Evolutionary conservation across 1,284 basidiomycete species (phyloP).

Genomic region (Inonotus obliquus): DNA sequence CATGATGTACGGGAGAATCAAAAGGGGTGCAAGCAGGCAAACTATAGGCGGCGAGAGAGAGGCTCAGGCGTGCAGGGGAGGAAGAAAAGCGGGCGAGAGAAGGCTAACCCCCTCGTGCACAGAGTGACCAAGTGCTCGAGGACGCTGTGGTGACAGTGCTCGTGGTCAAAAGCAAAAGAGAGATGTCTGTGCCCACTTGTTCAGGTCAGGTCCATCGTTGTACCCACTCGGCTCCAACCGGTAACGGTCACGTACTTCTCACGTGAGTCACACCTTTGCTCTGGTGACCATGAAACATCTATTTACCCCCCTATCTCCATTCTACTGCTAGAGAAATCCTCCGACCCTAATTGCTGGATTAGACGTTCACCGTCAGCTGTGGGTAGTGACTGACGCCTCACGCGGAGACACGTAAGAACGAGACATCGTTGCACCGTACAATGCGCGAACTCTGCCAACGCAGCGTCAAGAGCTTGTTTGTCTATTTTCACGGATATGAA

Average conservation of each 20-base stretch:
- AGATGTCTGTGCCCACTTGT: neutral
- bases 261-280: neutral
- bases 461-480: neutral
- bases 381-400: neutral
- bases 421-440: neutral
- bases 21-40: neutral
- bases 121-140: neutral
- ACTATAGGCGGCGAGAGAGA: neutral
- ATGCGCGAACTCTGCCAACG: neutral
- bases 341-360: neutral
- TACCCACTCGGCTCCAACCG: neutral
- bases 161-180: neutral
- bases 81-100: neutral
- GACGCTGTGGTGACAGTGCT: neutral
- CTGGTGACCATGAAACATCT: neutral
- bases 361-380: neutral
- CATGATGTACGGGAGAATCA: conserved; percentile 8
- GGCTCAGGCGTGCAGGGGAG: neutral
- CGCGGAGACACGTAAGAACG: neutral
- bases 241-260: neutral
- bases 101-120: conserved; percentile 6
- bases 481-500: neutral
- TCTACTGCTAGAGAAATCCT: too few species aligned
- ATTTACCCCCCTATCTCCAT: neutral
- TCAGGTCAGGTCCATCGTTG: neutral